Conservation (phyloP, 805 yeast species). For the Jamesozyma rosinii region DNA sequence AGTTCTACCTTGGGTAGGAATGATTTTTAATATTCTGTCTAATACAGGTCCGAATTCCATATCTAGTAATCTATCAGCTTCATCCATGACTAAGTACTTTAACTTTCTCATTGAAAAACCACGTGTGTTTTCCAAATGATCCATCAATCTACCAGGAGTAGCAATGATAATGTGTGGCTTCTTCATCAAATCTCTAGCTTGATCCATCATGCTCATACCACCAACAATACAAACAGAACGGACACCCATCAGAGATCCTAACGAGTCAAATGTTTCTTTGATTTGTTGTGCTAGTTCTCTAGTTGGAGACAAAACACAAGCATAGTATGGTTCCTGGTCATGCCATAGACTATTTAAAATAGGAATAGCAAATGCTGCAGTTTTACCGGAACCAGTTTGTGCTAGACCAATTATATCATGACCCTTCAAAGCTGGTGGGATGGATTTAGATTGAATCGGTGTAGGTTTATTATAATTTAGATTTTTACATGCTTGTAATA, state of each 20-base stretch:
- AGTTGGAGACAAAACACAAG: constrained; percentile 80
- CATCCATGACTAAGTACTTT: constrained; percentile 86
- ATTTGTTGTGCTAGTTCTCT: constrained; percentile 82
- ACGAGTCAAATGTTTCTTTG: constrained; percentile 88
- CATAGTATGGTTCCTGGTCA: constrained; percentile 79
- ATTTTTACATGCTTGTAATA: constrained; percentile 67
- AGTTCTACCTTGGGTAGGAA: constrained; percentile 73
- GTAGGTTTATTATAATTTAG: constrained; percentile 78
- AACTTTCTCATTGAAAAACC: constrained; percentile 76
- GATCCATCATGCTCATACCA: constrained; percentile 98
- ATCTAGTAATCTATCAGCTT: constrained; percentile 91
- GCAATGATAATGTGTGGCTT: constrained; percentile 94
- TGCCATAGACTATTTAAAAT: constrained; percentile 85
- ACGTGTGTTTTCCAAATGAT: constrained; percentile 85
- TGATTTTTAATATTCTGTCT: constrained; percentile 72
- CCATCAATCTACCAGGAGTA: constrained; percentile 90
- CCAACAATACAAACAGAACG: constrained; percentile 85
- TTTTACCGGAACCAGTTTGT: constrained; percentile 96
- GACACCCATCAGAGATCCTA: constrained; percentile 89
- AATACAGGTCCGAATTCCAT: constrained; percentile 94
- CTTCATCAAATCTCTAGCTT: constrained; percentile 84
- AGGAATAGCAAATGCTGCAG: constrained; percentile 97
- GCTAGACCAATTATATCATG: constrained; percentile 93
- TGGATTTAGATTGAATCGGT: constrained; percentile 85
- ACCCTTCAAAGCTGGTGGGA: constrained; percentile 85